phyloP scores from a whole-genome alignment of 805 yeast genomes.

The Candida fluviatilis region DNA sequence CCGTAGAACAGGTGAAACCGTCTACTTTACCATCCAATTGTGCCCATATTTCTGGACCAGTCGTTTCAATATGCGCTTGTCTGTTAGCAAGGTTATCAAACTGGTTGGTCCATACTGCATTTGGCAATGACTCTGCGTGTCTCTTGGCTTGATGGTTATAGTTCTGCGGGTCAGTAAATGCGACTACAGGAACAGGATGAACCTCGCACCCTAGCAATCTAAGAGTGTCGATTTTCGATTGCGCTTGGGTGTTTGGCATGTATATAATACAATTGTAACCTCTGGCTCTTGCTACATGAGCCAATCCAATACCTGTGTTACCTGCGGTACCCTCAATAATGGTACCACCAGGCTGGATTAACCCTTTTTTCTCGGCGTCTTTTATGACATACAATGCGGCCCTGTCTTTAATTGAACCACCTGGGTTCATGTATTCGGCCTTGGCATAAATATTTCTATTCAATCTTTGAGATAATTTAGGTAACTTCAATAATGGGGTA shows the following conservation, averaged over 20 bases:
- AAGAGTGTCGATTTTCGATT: conserved; percentile 71
- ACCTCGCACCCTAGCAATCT: conserved; percentile 81
- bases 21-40: conserved; percentile 75
- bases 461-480: conserved; percentile 18
- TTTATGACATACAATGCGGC: conserved; percentile 76
- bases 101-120: conserved; percentile 92
- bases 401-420: conserved; percentile 88
- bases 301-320: conserved; percentile 91
- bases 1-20: conserved; percentile 87
- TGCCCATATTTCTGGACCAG: conserved; percentile 92
- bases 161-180: conserved; percentile 76
- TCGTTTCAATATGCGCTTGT: conserved; percentile 82
- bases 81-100: conserved; percentile 86
- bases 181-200: conserved; percentile 83
- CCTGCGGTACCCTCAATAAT: conserved; percentile 95
- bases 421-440: conserved; percentile 92
- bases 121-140: conserved; percentile 70
- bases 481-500: conserved; percentile 65
- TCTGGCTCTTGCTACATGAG: conserved; percentile 71
- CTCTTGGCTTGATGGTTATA: conserved; percentile 84
- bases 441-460: conserved; percentile 65
- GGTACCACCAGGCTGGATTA: conserved; percentile 73
- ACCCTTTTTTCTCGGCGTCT: conserved; percentile 71
- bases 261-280: conserved; percentile 84
- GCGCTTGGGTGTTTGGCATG: conserved; percentile 89